Conservation (phyloP, 805 yeast genomes). For the Yamadazyma insecticola region DNA sequence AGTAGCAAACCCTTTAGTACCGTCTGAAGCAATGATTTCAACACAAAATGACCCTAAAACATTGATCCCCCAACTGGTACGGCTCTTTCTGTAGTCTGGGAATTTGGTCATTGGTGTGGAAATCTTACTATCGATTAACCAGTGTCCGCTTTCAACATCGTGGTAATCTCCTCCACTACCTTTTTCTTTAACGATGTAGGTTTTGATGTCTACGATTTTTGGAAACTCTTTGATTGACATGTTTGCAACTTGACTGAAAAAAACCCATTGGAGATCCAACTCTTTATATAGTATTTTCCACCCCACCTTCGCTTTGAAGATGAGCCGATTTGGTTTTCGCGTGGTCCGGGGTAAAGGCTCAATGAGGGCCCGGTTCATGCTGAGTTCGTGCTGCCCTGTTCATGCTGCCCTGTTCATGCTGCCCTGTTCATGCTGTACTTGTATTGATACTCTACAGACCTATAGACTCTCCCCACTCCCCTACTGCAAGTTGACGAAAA, state of each 20-base stretch:
- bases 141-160: slow-evolving; percentile 44
- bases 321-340: too few relatives aligned
- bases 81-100: slow-evolving; percentile 39
- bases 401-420: too few relatives aligned
- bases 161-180: slow-evolving; percentile 52
- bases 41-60: slow-evolving; percentile 48
- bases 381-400: too few relatives aligned
- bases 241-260: slow-evolving; percentile 38
- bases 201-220: slow-evolving; percentile 38
- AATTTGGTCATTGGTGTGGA: slow-evolving; percentile 48
- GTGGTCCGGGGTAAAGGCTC: too few relatives aligned
- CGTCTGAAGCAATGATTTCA: slow-evolving; percentile 45
- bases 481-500: slow-evolving; percentile 39
- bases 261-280: too few relatives aligned
- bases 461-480: too few relatives aligned
- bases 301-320: too few relatives aligned
- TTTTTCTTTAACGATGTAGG: slow-evolving; percentile 38
- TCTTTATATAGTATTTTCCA: too few relatives aligned
- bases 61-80: slow-evolving; percentile 49
- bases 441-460: too few relatives aligned
- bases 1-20: slow-evolving; percentile 47
- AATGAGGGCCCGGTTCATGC: too few relatives aligned
- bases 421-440: too few relatives aligned
- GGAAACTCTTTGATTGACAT: slow-evolving; percentile 34
- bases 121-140: slow-evolving; percentile 45